These are phyloP conservation scores for Immersiporthe knoxdaviesiana DNA, from an alignment of 2,329 filamentous ascomycete species.

Conservation along the genomic window DNA sequence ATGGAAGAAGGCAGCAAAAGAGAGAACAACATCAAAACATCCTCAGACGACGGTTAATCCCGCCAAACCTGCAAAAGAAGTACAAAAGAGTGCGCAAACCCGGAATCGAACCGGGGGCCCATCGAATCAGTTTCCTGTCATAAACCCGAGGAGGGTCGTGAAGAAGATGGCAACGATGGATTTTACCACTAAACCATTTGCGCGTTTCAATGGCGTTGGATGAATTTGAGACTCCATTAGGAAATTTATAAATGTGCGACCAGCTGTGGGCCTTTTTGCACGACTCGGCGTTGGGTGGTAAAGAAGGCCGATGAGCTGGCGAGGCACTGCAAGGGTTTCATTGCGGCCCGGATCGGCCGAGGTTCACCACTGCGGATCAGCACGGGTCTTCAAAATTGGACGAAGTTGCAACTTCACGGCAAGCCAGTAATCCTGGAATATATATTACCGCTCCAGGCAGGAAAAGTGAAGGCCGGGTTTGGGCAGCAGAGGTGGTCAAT, in stretches of 20 bases:
- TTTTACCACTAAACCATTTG: constrained; percentile 24
- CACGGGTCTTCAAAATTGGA: constrained; percentile 51
- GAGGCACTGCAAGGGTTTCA: too few relatives aligned
- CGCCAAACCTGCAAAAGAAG: background rate
- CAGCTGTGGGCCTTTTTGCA: background rate
- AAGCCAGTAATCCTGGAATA: too few relatives aligned
- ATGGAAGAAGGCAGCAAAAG: background rate
- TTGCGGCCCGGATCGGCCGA: constrained; percentile 41
- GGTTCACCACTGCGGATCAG: constrained; percentile 48
- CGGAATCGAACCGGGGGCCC: constrained; percentile 9
- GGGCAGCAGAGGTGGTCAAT: background rate
- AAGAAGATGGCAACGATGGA: constrained; percentile 18
- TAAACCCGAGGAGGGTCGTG: background rate
- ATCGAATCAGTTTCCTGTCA: background rate
- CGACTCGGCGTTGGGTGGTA: background rate
- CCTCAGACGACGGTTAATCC: too few relatives aligned
- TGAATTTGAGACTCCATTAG: background rate
- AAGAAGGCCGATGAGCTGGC: too few relatives aligned
- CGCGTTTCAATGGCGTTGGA: background rate
- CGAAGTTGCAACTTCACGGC: too few relatives aligned
- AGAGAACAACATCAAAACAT: too few relatives aligned
- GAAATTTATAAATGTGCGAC: background rate
- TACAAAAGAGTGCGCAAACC: background rate
- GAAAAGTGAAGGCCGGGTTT: constrained; percentile 25
- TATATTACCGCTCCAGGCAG: constrained; percentile 38